Base-by-base conservation (phyloP, 2,329 filamentous ascomycete species). In the Amesomyces nigricolor region DNA sequence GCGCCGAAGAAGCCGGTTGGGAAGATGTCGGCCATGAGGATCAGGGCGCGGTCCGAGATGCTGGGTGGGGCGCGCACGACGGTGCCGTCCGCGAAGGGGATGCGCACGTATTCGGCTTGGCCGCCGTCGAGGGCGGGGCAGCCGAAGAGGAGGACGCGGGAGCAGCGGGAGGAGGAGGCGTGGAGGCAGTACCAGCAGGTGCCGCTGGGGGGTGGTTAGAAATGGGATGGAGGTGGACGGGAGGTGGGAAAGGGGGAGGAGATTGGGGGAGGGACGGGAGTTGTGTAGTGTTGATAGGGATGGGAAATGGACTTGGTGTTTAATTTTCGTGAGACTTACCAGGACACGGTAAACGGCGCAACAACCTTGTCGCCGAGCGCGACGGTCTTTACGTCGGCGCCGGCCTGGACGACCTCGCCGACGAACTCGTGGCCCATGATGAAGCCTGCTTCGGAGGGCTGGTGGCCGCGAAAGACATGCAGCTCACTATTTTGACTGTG, bases 1-100 rank as follows among this genome's bases (percentile, higher is more conserved):
- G 88, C 88, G 6, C 89, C 91, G 64, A 91, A 95, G 72, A 83
- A 95, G 7, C 91, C 88, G 0, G 86, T 89, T 1, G 91, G 91
- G 71, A 94, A 95, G 64, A 96, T 95, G 67, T 96, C 91, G 14
- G 89, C 90, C 91, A 96, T 95, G 26, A 96, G 78, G 6, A 95
- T 83, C 47, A 95, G 77, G 37, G 83, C 83, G 61, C 87, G 80
- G 62, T 92, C 86, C 17, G 86, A 81, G 56, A 95, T 86, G 8
- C 79, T 81, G 1, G 81, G 71, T 0, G 88, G 87, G 0, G 89
- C 86, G 65, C 85, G 86, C 66, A 91, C 79, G n/a, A 86, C 81
- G 0, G 89, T 95, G 37, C 83, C 83, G 65, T 95, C 90, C 10
- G 91, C 91, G 53, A 86, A 74, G 0, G 91, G 91, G 13, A 95